Conservation (phyloP, 2,329 filamentous ascomycete genomes). For the Chaetomium globosum region DNA sequence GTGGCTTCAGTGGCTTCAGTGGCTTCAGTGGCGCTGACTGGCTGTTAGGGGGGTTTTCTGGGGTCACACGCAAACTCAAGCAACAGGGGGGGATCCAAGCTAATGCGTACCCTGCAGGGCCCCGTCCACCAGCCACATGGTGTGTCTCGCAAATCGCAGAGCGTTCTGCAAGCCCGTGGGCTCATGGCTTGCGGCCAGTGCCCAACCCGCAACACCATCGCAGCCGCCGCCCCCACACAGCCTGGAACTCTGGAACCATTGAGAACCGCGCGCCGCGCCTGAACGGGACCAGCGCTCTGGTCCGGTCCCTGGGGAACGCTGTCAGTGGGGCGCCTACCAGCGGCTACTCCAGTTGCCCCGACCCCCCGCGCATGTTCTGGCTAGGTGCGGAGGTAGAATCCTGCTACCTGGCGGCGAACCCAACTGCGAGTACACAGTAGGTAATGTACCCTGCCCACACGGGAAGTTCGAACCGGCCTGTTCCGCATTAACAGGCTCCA, state of each 20-base stretch:
- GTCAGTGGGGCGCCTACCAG: slow-evolving; percentile 14
- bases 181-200: slow-evolving; percentile 28
- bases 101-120: slow-evolving; percentile 23
- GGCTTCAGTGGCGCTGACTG: slow-evolving; percentile 2
- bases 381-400: slow-evolving; percentile 3
- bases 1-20: slow-evolving; percentile 7
- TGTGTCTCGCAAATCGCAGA: slow-evolving; percentile 34
- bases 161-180: slow-evolving; percentile 31
- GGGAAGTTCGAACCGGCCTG: not conserved
- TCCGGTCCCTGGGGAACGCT: slow-evolving; percentile 4
- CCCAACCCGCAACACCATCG: slow-evolving; percentile 26
- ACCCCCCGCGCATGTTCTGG: slow-evolving; percentile 12
- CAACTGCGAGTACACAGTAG: not conserved
- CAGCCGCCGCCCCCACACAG: slow-evolving; percentile 16
- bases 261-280: slow-evolving; percentile 10
- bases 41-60: not conserved
- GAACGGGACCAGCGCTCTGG: slow-evolving; percentile 14
- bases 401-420: slow-evolving; percentile 2
- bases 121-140: slow-evolving; percentile 28
- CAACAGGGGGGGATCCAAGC: slow-evolving; percentile 4
- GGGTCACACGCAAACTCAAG: slow-evolving; percentile 13
- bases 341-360: not conserved
- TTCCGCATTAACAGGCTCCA: not conserved
- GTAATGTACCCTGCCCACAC: slow-evolving; percentile 7
- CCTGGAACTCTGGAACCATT: slow-evolving; percentile 12